Evolutionary conservation across 2,329 filamentous ascomycete species (phyloP).

Genomic region (Penicillium sp.): DNA sequence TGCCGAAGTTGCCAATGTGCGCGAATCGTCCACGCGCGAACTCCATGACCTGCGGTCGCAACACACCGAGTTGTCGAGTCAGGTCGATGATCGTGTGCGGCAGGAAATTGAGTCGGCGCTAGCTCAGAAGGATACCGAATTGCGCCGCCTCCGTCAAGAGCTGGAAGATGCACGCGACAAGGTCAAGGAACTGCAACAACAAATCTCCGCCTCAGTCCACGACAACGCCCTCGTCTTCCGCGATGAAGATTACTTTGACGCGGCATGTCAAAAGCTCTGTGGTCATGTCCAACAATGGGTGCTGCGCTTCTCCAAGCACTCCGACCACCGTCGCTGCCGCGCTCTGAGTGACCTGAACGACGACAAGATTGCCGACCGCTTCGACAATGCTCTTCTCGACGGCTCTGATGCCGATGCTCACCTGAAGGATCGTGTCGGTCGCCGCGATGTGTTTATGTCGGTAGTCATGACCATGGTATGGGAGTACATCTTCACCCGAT

Average conservation of each 20-base stretch:
- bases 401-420: conserved; percentile 87
- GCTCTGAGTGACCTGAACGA: conserved; percentile 77
- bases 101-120: conserved; percentile 59
- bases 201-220: conserved; percentile 53
- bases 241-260: conserved; percentile 94
- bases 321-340: conserved; percentile 81
- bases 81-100: conserved; percentile 57
- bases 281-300: conserved; percentile 98
- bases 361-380: conserved; percentile 85
- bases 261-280: conserved; percentile 87
- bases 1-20: conserved; percentile 60
- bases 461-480: conserved; percentile 99
- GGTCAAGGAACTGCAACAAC: conserved; percentile 54
- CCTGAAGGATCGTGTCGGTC: conserved; percentile 76
- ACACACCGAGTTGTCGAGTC: conserved; percentile 57
- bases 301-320: conserved; percentile 94
- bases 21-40: conserved; percentile 59
- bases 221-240: conserved; percentile 72
- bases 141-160: conserved; percentile 69
- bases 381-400: conserved; percentile 91
- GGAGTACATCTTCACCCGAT: conserved; percentile 97
- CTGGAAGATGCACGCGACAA: conserved; percentile 64
- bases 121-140: conserved; percentile 77
- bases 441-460: conserved; percentile 95
- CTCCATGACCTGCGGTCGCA: conserved; percentile 62